A percentile compares a stretch with the other conserved stretches of the same genome.
phyloP scores from a whole-genome alignment of 345 rosid species.

The Citrus trifoliata region DNA sequence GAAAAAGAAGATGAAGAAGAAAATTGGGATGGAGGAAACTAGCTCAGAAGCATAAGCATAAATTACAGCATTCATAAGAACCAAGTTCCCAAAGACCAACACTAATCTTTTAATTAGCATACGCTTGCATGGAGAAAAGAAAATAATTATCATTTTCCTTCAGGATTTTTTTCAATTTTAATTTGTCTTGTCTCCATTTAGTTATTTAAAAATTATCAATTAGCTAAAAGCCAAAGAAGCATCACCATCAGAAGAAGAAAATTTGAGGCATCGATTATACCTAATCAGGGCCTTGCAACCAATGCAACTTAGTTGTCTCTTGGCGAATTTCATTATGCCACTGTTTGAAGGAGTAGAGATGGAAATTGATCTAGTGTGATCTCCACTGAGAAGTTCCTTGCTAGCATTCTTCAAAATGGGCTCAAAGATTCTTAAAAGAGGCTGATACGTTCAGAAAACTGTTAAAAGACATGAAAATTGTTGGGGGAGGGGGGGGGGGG shows the following conservation, averaged over 20 bases:
- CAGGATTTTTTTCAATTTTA: neutral
- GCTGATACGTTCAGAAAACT: conserved; percentile 47
- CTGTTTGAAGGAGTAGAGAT: conserved; percentile 86
- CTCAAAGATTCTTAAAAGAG: conserved; percentile 91
- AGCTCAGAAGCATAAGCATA: neutral
- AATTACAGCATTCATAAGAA: neutral
- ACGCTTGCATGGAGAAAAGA: neutral
- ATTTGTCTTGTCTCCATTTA: neutral
- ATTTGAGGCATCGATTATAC: conserved; percentile 23
- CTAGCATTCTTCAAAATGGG: conserved; percentile 96
- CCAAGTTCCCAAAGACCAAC: neutral
- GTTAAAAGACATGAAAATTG: conserved; percentile 3
- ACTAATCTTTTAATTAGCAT: too few species aligned
- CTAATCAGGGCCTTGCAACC: conserved; percentile 87
- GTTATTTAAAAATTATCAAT: neutral
- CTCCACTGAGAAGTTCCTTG: conserved; percentile 86
- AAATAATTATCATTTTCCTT: neutral
- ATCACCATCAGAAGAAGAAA: neutral
- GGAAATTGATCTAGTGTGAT: conserved; percentile 90
- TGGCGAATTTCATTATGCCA: conserved; percentile 93
- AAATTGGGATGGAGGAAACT: neutral
- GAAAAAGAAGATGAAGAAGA: neutral
- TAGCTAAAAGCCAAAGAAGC: neutral
- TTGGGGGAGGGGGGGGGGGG: too few species aligned
- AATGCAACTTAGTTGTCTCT: conserved; percentile 79